Percentiles rank a stretch among this genome's conserved stretches.
Evolutionary conservation across 352 stramenopile species (phyloP).

Genomic region (Thraustochytrium sp.): DNA sequence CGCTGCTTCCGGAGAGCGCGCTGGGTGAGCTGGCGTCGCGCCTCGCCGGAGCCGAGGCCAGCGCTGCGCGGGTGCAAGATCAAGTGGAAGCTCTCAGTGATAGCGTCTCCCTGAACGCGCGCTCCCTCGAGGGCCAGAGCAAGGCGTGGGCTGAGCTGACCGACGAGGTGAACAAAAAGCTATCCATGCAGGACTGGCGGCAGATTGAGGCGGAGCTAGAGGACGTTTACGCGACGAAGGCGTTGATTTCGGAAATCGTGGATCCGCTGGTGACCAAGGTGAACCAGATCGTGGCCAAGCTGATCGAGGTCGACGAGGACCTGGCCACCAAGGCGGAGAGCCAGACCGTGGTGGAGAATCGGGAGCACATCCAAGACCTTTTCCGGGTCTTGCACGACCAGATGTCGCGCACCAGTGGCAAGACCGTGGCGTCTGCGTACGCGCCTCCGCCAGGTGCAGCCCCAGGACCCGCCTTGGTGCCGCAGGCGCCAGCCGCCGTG

Average conservation of each 20-base stretch:
- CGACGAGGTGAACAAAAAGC: background rate
- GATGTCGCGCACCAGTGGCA: background rate
- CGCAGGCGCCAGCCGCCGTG: too few relatives aligned
- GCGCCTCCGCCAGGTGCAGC: too few relatives aligned
- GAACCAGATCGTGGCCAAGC: constrained; percentile 16
- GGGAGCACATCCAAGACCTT: constrained; percentile 34
- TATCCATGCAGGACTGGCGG: constrained; percentile 14
- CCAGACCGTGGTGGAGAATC: constrained; percentile 22
- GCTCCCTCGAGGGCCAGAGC: background rate
- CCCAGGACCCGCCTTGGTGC: too few relatives aligned
- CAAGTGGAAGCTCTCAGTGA: background rate
- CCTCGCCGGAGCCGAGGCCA: background rate
- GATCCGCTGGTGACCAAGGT: constrained; percentile 23
- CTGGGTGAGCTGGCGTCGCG: background rate
- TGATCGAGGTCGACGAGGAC: constrained; percentile 19
- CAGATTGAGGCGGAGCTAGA: constrained; percentile 12
- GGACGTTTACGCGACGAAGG: background rate
- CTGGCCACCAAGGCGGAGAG: background rate
- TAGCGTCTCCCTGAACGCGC: background rate
- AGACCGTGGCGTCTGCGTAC: too few relatives aligned
- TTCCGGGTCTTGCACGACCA: constrained; percentile 6
- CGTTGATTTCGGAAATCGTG: background rate
- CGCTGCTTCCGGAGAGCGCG: too few relatives aligned
- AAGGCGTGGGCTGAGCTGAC: background rate
- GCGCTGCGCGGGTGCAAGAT: background rate